A percentile compares a stretch with the other conserved stretches of the same genome.
phyloP scores from a whole-genome alignment of 768 basidiomycete species.

The Termitomyces eurrhizus region DNA sequence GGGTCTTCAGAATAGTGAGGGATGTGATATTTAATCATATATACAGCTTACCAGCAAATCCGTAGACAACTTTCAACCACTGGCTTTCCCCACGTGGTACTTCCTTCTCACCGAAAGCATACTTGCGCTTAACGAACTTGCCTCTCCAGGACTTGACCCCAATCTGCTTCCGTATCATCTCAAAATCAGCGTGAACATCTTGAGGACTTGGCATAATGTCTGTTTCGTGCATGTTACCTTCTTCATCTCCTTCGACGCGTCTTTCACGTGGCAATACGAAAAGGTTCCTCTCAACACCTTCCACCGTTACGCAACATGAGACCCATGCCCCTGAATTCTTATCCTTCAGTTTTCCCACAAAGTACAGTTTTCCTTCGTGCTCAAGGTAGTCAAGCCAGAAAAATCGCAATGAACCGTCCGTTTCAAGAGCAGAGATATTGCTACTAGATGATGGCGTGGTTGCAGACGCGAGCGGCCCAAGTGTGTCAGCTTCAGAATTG shows the following conservation, averaged over 20 bases:
- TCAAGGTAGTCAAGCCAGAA: slow-evolving; percentile 98
- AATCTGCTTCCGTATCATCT: slow-evolving; percentile 65
- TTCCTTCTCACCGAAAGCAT: slow-evolving; percentile 85
- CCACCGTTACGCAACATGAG: slow-evolving; percentile 84
- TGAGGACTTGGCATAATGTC: slow-evolving; percentile 66
- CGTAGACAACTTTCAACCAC: slow-evolving; percentile 94
- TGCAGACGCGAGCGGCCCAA: slow-evolving; percentile 43
- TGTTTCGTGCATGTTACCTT: slow-evolving; percentile 62
- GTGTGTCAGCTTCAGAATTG: slow-evolving; percentile 46
- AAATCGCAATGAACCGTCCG: slow-evolving; percentile 83
- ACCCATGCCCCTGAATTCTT: slow-evolving; percentile 64
- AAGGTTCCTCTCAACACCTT: slow-evolving; percentile 85
- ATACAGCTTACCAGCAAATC: slow-evolving; percentile 68
- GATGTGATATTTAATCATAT: neutral
- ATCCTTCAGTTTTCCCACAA: slow-evolving; percentile 90
- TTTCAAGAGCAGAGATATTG: slow-evolving; percentile 62
- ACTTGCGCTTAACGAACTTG: slow-evolving; percentile 85
- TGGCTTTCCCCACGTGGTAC: slow-evolving; percentile 75
- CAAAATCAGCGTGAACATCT: slow-evolving; percentile 83
- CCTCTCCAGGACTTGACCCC: slow-evolving; percentile 74
- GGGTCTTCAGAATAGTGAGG: slow-evolving; percentile 46
- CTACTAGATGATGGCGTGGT: slow-evolving; percentile 32
- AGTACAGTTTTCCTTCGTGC: slow-evolving; percentile 76
- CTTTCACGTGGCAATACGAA: slow-evolving; percentile 80
- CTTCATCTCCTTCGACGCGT: slow-evolving; percentile 53